phyloP scores from a whole-genome alignment of 2,329 filamentous ascomycete genomes.

The Chrysosporium queenslandicum region DNA sequence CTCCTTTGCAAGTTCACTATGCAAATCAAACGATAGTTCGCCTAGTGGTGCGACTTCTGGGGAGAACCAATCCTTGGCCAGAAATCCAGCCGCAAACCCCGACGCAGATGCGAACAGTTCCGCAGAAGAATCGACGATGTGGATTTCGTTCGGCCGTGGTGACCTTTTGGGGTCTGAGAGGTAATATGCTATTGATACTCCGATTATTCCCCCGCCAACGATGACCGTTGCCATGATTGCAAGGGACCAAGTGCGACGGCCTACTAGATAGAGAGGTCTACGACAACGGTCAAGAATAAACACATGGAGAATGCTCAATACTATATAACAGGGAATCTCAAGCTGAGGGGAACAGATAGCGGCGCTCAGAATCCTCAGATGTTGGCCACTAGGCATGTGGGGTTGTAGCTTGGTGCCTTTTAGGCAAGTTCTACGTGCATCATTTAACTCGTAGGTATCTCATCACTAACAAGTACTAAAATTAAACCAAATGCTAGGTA shows the following conservation, averaged over 20 bases:
- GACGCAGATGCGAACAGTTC: constrained; percentile 63
- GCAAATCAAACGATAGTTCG: constrained; percentile 58
- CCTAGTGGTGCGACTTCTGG: constrained; percentile 50
- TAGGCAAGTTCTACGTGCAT: no score
- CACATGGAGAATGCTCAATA: no score
- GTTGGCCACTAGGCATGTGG: no score
- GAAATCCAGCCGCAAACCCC: constrained; percentile 62
- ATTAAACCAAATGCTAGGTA: no score
- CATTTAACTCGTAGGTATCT: no score
- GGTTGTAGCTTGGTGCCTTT: no score
- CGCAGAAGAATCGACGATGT: constrained; percentile 48
- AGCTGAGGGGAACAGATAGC: no score
- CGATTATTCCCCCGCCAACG: constrained; percentile 60
- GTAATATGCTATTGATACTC: constrained; percentile 62
- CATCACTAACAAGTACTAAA: no score
- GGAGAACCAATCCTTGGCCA: constrained; percentile 63
- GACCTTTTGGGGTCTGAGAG: constrained; percentile 41
- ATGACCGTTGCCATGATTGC: constrained; percentile 50
- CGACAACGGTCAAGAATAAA: not conserved
- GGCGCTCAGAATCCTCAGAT: no score
- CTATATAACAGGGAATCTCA: no score
- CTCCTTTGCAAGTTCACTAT: constrained; percentile 52
- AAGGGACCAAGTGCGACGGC: not conserved
- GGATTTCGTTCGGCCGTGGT: constrained; percentile 35
- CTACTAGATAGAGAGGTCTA: no score